Evolutionary conservation across 306 rosid species (phyloP), one percentile per base, ranked within the genome.

Genomic region (Inga oerstediana): DNA sequence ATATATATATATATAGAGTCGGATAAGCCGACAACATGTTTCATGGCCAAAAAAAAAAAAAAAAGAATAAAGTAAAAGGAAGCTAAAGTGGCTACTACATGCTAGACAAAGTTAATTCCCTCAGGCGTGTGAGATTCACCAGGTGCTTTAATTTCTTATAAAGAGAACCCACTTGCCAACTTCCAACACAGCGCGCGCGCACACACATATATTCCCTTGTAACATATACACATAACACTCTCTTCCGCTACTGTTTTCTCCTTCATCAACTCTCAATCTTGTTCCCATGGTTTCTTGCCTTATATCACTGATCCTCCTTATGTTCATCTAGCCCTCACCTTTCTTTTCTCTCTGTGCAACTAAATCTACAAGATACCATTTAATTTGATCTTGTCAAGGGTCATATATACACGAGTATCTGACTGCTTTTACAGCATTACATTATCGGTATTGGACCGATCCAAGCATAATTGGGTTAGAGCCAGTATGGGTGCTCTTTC

Each of bases 91-190:
- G 46, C 0, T 77, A 20, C 77, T 88, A 3, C 84, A 85, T 83
- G 87, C 87, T 83, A 72, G 85, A 77, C 84, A 88, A 76, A 80
- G 51, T 41, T 74, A 48, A 48, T 59, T 59, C 49, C 46, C 69
- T 70, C 62, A 71, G 83, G 90, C 83, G 87, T 88, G 89, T 87
- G 85, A 85, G 67, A 9, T n/a, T n/a, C 83, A 75, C 7, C 83
- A 72, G 84, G 79, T 67, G 77, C 84, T 81, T 82, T 49, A 4
- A 49, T 15, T 14, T 82, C 82, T 76, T 72, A 68, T 75, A 79
- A 81, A 71, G 77, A 75, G 27, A 62, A 46, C 68, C 44, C 27
- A 1, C 66, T 56, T 7, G 14, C 69, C 14, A 58, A 37, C 51
- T 75, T 75, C 79, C 79, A 75, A 75, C 19, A 76, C 22, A 6